Base-by-base conservation (phyloP, 1,284 basidiomycete genomes). In the Sphaerobolus stellatus region DNA sequence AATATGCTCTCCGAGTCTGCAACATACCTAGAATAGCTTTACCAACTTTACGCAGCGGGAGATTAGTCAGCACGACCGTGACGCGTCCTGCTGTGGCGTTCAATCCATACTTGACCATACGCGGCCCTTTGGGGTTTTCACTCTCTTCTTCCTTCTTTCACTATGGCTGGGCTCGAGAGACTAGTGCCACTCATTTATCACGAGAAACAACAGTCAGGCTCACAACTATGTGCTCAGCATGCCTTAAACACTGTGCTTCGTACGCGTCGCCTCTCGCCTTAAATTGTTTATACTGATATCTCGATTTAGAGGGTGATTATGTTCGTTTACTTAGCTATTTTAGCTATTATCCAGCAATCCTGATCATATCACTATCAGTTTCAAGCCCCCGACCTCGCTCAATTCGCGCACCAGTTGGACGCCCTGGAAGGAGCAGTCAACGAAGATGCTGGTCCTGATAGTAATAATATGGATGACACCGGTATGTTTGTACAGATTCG, bases 391-490 rank as follows among this genome's bases (percentile, higher is more conserved):
- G 92, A 95, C 76, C 81, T 98, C 1, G 92, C 92, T 3, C 81
- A 84, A 56, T 84, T 96, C 60, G 94, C 91, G 1, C 75, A 75
- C 45, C 75, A 78, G 63, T 74, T 90, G 20, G 89, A 92, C 66
- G 64, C 66, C 6, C 66, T 67, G 13, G 76, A 68, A 55, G 68
- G 70, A n/a, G 74, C 77, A n/a, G 73, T 78, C 56, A 69, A 75
- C 38, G 75, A 71, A 7, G 70, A 72, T 54, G 71, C 45, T 18
- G 64, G 52, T 52, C 67, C 54, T 53, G 71, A 71, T 3, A 90
- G 82, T 66, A 81, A 80, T 50, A 95, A 96, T 67, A 92, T 93
- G 87, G 92, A 94, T 62, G 92, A 94, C 67, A 90, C 90, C 43
- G 89, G 86, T 82, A 59, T n/a, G 71, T 49, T 7, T 41, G 18